These are phyloP conservation scores for Mikania micrantha DNA, from an alignment of 129 eudicot genomes.

Conservation along the genomic window DNA sequence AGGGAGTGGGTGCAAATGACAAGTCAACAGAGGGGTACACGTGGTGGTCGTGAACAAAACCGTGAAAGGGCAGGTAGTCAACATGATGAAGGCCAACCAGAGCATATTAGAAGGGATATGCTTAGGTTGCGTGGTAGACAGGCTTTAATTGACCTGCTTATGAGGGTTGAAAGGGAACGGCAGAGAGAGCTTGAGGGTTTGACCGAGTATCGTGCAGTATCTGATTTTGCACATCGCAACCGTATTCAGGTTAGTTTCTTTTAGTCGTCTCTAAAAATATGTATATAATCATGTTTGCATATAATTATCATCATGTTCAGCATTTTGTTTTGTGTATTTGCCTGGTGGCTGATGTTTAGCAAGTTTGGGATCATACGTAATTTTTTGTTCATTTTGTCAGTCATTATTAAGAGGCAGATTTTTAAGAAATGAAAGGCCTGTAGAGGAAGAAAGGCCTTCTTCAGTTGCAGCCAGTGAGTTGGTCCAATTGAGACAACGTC, in stretches of 20 bases:
- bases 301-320: not conserved
- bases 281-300: slow-evolving; percentile 5
- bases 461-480: slow-evolving; percentile 82
- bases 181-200: slow-evolving; percentile 92
- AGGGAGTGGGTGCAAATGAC: slow-evolving; percentile 99
- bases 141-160: slow-evolving; percentile 82
- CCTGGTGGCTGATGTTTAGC: not conserved
- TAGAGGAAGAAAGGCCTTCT: slow-evolving; percentile 80
- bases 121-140: slow-evolving; percentile 93
- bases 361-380: slow-evolving; percentile 6
- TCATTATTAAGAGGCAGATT: slow-evolving; percentile 93
- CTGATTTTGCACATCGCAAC: slow-evolving; percentile 97
- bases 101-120: slow-evolving; percentile 84
- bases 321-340: not conserved
- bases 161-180: slow-evolving; percentile 86
- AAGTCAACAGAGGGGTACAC: slow-evolving; percentile 80
- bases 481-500: slow-evolving; percentile 84
- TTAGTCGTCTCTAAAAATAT: not conserved
- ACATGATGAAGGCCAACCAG: slow-evolving; percentile 73
- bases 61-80: slow-evolving; percentile 50
- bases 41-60: slow-evolving; percentile 36
- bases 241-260: slow-evolving; percentile 83
- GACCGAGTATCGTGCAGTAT: slow-evolving; percentile 89
- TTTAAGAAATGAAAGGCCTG: slow-evolving; percentile 77
- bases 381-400: slow-evolving; percentile 34